Evolutionary conservation across 768 basidiomycete genomes (phyloP), one percentile per base, ranked within the genome.

Genomic region (Leucocoprinus leucothites): DNA sequence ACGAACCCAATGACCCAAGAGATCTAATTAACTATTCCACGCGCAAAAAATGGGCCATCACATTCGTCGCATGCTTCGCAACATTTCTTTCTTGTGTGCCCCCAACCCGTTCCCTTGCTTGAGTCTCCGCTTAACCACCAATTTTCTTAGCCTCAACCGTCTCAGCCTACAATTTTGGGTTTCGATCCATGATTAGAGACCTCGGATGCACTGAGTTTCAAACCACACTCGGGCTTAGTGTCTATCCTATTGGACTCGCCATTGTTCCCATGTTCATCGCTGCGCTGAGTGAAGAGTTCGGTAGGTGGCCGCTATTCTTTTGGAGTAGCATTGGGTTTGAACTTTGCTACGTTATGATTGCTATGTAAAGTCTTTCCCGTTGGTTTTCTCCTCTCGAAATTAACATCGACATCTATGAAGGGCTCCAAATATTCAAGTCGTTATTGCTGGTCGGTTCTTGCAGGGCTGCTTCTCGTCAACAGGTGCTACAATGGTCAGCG

Each of bases 401-500:
- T 31, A 11, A 31, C 31, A 11, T 31, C 11, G 31, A 31, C 31
- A 31, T 5, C 16, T 9, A 41, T 5, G 14, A 25, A 81, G 77
- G 55, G 68, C 69, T 49, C 75, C 68, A 48, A 78, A 82, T 69
- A 69, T 89, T 19, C 77, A 82, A 51, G 84, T 82, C 0, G 84
- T 89, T n/a, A 76, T 87, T 36, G 54, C 86, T 51, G 82, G 77
- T 0, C 79, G 87, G n/a, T 80, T 88, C 57, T 63, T 90, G 1
- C 76, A 81, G 54, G 87, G 87, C 7, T 78, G 78, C 0, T 85
- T 83, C 63, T 86, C 82, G 6, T 87, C 86, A 9, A 87, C 86
- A 0, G 84, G 82, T 26, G 77, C 86, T 0, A 85, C 85, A 0
- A 84, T 89, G 76, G 87, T 89, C 18, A 85, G 85, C 19, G 87